These are phyloP conservation scores for Verticillium nonalfalfae DNA, from an alignment of 2,329 filamentous ascomycete genomes.

Conservation along the genomic window DNA sequence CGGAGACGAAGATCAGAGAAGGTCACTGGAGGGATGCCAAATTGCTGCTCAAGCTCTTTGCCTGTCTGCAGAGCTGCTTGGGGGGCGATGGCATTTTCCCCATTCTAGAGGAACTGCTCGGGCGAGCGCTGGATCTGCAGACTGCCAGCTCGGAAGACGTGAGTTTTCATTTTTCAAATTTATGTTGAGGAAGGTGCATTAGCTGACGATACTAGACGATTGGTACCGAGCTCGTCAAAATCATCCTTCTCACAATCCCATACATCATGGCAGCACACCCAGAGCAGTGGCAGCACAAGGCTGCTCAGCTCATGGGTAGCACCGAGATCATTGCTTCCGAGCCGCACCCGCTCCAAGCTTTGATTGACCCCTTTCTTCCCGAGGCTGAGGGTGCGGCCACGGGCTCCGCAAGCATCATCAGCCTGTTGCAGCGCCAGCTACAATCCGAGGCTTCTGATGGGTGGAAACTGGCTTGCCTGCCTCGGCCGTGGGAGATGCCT, in stretches of 20 bases:
- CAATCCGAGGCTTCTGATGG: slow-evolving; percentile 66
- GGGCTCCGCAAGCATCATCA: slow-evolving; percentile 63
- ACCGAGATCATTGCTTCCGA: slow-evolving; percentile 92
- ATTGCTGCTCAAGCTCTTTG: slow-evolving; percentile 80
- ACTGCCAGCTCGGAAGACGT: slow-evolving; percentile 91
- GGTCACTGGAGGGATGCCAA: slow-evolving; percentile 91
- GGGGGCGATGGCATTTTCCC: slow-evolving; percentile 82
- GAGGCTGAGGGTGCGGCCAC: slow-evolving; percentile 57
- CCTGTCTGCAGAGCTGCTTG: slow-evolving; percentile 74
- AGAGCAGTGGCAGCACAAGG: slow-evolving; percentile 64
- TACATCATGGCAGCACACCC: slow-evolving; percentile 77
- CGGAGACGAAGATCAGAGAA: slow-evolving; percentile 60
- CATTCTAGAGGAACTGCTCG: slow-evolving; percentile 84
- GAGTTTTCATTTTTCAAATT: slow-evolving; percentile 34
- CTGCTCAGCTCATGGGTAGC: slow-evolving; percentile 77
- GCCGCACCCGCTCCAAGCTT: slow-evolving; percentile 73
- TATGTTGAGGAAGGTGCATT: background rate
- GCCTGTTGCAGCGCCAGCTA: slow-evolving; percentile 79
- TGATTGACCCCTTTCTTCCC: slow-evolving; percentile 79
- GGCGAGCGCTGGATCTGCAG: slow-evolving; percentile 84
- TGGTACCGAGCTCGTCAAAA: slow-evolving; percentile 86
- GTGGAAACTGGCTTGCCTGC: slow-evolving; percentile 68
- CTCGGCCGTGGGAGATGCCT: slow-evolving; percentile 62
- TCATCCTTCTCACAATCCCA: slow-evolving; percentile 89
- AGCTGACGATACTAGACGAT: slow-evolving; percentile 40